phyloP scores from a whole-genome alignment of 257 asterid species.

The Solanum pennellii region DNA sequence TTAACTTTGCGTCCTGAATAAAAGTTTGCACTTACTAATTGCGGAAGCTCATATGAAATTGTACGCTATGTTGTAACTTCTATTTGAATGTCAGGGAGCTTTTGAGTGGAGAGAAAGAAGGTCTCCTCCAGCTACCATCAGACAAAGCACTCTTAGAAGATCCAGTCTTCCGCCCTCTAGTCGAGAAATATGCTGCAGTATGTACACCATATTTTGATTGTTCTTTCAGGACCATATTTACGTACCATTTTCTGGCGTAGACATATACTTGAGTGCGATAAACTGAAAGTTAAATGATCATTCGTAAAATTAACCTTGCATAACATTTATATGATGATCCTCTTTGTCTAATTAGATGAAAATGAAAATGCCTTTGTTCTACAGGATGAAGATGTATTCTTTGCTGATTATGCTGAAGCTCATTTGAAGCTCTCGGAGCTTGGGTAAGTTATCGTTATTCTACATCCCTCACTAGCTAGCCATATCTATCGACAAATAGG shows the following conservation, averaged over 20 bases:
- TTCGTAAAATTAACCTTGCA: background rate
- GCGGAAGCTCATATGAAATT: background rate
- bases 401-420: conserved; percentile 67
- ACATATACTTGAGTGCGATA: background rate
- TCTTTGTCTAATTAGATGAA: background rate
- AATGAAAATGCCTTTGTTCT: background rate
- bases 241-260: background rate
- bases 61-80: conserved; percentile 18
- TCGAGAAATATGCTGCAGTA: conserved; percentile 83
- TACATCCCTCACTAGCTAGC: background rate
- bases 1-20: background rate
- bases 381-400: conserved; percentile 85
- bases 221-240: background rate
- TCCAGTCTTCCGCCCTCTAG: conserved; percentile 58
- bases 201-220: background rate
- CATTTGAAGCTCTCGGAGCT: conserved; percentile 80
- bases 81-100: conserved; percentile 39
- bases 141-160: conserved; percentile 69
- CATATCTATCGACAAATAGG: background rate
- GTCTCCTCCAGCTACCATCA: conserved; percentile 61
- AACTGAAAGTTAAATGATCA: background rate
- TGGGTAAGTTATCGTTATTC: conserved; percentile 31
- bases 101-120: conserved; percentile 63
- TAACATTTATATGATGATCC: background rate
- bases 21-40: background rate